Evolutionary conservation across 2,329 filamentous ascomycete species (phyloP), one percentile per base, ranked within the genome.

Genomic region (Neonectria magnoliae): DNA sequence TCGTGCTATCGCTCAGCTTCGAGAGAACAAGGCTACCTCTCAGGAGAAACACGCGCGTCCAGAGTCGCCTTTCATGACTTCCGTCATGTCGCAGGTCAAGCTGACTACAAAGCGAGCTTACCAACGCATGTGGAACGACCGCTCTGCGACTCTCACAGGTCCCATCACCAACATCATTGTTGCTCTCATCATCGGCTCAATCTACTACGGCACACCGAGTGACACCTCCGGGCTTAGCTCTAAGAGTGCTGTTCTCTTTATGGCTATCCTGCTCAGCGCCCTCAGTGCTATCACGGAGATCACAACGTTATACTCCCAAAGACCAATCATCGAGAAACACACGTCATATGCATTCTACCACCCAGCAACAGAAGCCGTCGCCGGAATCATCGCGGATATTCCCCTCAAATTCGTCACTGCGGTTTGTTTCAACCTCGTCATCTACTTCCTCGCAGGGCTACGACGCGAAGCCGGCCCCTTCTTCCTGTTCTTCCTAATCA

Each of bases 401-500:
- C 83, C 83, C 53, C 68, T 77, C 11, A 83, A 78, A 63, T 65
- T 76, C 13, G 75, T 76, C 33, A 56, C 55, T 18, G 80, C 81
- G 0, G 71, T 79, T 3, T 67, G 76, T 4, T 87, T 86, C 77
- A 85, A 87, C 69, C 61, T 85, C 6, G 78, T 83, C 25, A 71
- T 87, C 11, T 88, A 87, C 76, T 88, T 87, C 72, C 69, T 87
- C 68, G 74, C 83, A 2, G 81, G 81, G 1, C 77, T 88, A 2
- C 76, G 81, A 3, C 83, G 90, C 41, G 85, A 87, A 59, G 82
- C 91, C 0, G 87, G 84, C 2, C 81, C 87, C 1, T 95, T 94
- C 82, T 95, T 95, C 80, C 83, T 92, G 68, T 95, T 90, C 80
- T 84, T 91, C 67, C 80, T 95, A 20, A 84, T 93, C 70, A 88